These are phyloP conservation scores for Diospyros lotus DNA, from an alignment of 148 eudicot species.

Conservation along the genomic window DNA sequence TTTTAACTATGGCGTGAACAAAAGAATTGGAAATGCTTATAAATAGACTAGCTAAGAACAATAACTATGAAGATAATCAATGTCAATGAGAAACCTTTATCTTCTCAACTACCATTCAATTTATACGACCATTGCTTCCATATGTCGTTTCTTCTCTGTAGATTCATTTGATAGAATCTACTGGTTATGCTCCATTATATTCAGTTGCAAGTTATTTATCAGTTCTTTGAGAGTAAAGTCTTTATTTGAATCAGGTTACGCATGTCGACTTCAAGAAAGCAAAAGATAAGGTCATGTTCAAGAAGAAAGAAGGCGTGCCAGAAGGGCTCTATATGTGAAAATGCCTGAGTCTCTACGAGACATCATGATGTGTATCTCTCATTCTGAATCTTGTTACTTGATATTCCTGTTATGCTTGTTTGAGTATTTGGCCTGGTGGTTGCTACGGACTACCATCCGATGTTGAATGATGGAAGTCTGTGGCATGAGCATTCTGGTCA, in stretches of 20 bases:
- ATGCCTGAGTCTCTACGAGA: neutral
- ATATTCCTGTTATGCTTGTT: neutral
- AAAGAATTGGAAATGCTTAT: no score
- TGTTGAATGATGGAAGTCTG: neutral
- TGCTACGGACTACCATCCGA: neutral
- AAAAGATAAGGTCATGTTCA: slow-evolving; percentile 66
- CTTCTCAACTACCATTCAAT: neutral
- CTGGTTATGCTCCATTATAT: neutral
- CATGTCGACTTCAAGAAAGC: slow-evolving; percentile 65
- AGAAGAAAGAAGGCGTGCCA: slow-evolving; percentile 71
- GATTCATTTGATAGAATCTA: neutral
- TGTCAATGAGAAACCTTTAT: no score
- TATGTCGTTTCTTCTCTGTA: neutral
- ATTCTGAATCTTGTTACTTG: neutral
- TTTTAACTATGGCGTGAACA: neutral
- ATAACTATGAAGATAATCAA: no score
- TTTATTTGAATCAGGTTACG: slow-evolving; percentile 33
- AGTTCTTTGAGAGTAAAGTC: neutral
- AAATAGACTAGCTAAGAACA: no score
- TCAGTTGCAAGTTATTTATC: neutral
- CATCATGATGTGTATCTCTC: neutral
- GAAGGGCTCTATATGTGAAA: slow-evolving; percentile 63
- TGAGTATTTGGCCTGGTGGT: neutral
- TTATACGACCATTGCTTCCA: neutral
- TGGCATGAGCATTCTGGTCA: neutral